Conservation (phyloP, 1,139 yeast genomes). For the Blastobotrys capitulatus region DNA sequence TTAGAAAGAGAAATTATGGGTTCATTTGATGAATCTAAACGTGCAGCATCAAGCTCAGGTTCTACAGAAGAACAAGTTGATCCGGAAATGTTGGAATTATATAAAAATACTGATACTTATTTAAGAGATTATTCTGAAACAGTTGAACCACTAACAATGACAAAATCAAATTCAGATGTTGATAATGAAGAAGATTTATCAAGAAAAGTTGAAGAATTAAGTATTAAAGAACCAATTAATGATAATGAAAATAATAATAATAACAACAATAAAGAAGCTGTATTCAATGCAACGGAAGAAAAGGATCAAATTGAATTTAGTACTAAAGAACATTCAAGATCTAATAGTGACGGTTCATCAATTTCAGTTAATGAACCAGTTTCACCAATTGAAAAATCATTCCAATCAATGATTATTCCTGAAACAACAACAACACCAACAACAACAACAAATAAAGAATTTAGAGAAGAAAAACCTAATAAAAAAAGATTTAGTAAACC, state of each 20-base stretch:
- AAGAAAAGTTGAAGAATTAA: not conserved
- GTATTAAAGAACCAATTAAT: constrained; percentile 6
- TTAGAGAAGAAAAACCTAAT: not conserved
- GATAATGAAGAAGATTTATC: constrained; percentile 3
- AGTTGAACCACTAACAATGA: constrained; percentile 22
- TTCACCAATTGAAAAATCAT: constrained; percentile 3
- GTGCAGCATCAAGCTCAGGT: not conserved
- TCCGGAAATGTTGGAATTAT: constrained; percentile 32
- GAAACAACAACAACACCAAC: constrained; percentile 2
- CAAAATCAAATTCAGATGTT: constrained; percentile 13
- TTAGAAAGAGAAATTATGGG: constrained; percentile 26
- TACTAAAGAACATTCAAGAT: not conserved
- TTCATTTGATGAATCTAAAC: constrained; percentile 13
- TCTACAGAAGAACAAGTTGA: constrained; percentile 12
- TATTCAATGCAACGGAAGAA: not conserved
- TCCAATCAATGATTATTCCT: constrained; percentile 8
- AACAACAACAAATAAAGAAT: constrained; percentile 1
- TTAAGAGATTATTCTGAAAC: constrained; percentile 21
- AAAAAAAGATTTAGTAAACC: constrained; percentile 18
- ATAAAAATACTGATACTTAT: constrained; percentile 28
- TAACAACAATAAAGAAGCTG: not conserved
- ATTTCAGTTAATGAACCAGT: not conserved
- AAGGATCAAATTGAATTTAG: too few species aligned
- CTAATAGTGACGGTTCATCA: not conserved
- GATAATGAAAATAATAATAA: constrained; percentile 4